Conservation (phyloP, 371 early-diverging fungal genomes). For the Dentiscutata heterogama region DNA sequence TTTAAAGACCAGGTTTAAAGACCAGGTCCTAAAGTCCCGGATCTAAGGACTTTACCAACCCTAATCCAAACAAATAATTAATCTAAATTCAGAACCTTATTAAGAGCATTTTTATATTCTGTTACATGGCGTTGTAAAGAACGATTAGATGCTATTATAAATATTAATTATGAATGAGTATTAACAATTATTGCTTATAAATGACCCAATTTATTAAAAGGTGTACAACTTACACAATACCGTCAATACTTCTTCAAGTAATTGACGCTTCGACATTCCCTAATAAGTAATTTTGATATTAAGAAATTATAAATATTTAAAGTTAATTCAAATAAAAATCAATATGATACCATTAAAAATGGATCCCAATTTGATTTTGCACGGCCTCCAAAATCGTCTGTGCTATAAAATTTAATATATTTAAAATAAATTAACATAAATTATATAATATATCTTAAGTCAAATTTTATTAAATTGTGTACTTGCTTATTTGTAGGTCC, state of each 20-base stretch:
- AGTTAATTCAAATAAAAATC: neutral
- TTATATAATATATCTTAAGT: neutral
- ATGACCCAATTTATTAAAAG: neutral
- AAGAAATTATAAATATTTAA: neutral
- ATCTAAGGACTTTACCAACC: no score
- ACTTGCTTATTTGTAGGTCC: constrained; percentile 67
- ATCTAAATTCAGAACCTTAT: constrained; percentile 13
- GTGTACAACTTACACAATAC: constrained; percentile 28
- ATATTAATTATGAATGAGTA: neutral
- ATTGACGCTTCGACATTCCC: constrained; percentile 39
- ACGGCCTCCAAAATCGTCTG: neutral
- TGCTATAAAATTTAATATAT: constrained; percentile 1
- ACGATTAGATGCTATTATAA: constrained; percentile 33
- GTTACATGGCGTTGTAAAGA: constrained; percentile 29
- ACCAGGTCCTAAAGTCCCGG: no score
- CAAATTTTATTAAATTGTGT: neutral
- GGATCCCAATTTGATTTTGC: constrained; percentile 31
- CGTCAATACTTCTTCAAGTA: constrained; percentile 28
- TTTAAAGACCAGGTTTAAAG: no score
- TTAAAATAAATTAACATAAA: neutral
- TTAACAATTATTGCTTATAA: no score
- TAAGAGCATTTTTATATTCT: constrained; percentile 28
- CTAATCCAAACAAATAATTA: neutral
- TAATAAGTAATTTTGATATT: neutral
- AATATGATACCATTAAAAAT: constrained; percentile 3